Percentiles rank a stretch among this genome's conserved stretches.
These are phyloP conservation scores for Acanthamoeba rhysodes DNA, from an alignment of 208 protist species.

Conservation along the genomic window DNA sequence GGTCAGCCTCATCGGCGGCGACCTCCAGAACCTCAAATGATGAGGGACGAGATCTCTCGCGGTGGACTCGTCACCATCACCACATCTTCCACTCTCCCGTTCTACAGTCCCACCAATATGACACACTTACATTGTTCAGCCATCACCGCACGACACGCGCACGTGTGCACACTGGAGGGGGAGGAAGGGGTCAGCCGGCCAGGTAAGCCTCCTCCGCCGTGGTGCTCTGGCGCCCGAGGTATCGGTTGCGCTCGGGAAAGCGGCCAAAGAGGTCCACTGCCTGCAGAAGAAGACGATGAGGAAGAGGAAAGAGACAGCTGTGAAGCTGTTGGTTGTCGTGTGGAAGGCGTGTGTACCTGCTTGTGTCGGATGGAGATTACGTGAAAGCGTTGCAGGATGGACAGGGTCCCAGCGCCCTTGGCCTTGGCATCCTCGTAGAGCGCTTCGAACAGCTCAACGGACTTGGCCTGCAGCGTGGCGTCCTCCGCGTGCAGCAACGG, in stretches of 20 bases:
- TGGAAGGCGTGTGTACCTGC: not conserved
- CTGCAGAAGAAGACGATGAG: not conserved
- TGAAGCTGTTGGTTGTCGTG: not conserved
- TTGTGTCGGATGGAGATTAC: not conserved
- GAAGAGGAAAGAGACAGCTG: not conserved
- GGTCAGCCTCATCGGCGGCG: slow-evolving; percentile 52
- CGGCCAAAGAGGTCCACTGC: slow-evolving; percentile 4
- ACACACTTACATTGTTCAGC: not conserved
- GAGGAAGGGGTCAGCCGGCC: slow-evolving; percentile 2
- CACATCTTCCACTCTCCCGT: not conserved
- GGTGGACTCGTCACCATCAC: too few species aligned
- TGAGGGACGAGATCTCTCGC: not conserved
- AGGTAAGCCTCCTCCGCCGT: slow-evolving; percentile 29
- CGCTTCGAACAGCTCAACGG: not conserved
- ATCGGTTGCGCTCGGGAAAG: slow-evolving; percentile 60
- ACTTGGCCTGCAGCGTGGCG: slow-evolving; percentile 2
- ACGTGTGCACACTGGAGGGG: too few species aligned
- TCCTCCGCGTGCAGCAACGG: slow-evolving; percentile 63
- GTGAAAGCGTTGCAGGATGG: slow-evolving; percentile 67
- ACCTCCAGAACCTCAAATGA: slow-evolving; percentile 53
- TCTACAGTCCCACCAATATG: not conserved
- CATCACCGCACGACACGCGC: too few species aligned
- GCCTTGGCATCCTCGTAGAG: slow-evolving; percentile 18
- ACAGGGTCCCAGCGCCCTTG: not conserved
- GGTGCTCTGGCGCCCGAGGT: slow-evolving; percentile 34